Evolutionary conservation across 1,284 basidiomycete species (phyloP), one percentile per base, ranked within the genome.

Genomic region (Ganoderma multipileum): DNA sequence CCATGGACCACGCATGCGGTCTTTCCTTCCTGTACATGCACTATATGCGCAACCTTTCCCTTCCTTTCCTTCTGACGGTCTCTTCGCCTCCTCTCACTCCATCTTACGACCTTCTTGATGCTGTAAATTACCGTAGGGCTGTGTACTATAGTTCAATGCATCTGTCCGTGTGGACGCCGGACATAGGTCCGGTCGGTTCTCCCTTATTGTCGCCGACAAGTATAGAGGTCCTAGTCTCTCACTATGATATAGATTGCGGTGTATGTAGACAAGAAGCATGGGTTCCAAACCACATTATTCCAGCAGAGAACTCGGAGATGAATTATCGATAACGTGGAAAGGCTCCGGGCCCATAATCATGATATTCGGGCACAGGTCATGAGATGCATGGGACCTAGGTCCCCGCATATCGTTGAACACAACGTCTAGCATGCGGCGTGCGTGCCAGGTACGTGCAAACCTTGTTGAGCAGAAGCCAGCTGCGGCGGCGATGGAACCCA

Each of bases 91-190:
- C 12, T 11, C n/a, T 11, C n/a, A n/a, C 36, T 36, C 38, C 38
- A 59, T 12, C 54, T 18, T 20, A 52, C 16, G 12, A 33, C 30
- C n/a, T 33, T 58, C 33, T 60, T 23, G 38, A 28, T 8, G 23
- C n/a, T 60, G 58, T 60, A 41, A 16, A 39, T 41, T 60, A 60
- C 33, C 61, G 18, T 26, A 47, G 23, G 20, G 44, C 47, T 52
- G 30, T 63, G 47, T 63, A 63, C 61, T 26, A 26, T 63, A 62
- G 9, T 30, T n/a, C 16, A 50, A 63, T 54, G 47, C 33, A 8
- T 54, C 33, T 30, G 28, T 63, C 61, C 23, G 14, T 47, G 41
- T 62, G 42, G 41, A 47, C 44, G 59, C 59, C 59, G 39, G 55
- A 58, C 18, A 33, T 26, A 60, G 23, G 58, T 39, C 38, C 23